Base-by-base conservation (phyloP, 169 alveolate species). In the Sarcocystis neurona region DNA sequence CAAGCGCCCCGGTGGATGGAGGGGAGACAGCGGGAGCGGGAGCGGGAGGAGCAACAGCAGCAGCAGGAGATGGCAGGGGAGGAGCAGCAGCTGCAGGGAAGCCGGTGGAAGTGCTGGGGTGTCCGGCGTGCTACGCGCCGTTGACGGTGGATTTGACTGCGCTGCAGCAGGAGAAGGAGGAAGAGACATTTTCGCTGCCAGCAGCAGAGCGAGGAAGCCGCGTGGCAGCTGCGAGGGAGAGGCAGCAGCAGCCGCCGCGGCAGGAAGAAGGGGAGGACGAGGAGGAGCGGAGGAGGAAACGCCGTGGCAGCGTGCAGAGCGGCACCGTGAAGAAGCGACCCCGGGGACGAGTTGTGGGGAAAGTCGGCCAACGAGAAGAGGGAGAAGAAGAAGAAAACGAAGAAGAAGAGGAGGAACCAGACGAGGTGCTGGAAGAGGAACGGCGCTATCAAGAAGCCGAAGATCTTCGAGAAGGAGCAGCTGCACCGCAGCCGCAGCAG, bases 61-160 rank as follows among this genome's bases (percentile, higher is more conserved):
- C 47, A 84, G 78, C 44, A 58, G 58, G 27, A 66, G 87, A 66
- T 39, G 47, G 79, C 60, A 90, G 34, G 63, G 60, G 34, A 72
- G 53, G n/a, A 1, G 30, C 89, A 0, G 70, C 77, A n/a, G 30
- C 70, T 44, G 84, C 88, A 1, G 60, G 77, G 41, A 32, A 30
- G 46, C 30, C 44, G 80, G 87, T 66, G 27, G 95, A 91, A 0
- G 94, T 74, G 47, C 84, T 94, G 37, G 96, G 96, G 37, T 94
- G 96, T 44, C 96, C 96, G 2, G 95, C 91, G 34, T 94, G 96
- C 86, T 94, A 93, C 68, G 89, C 84, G 1, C 93, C 95, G 30
- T 87, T 93, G 56, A 94, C 96, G 27, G 82, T 93, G 32, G 94
- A 94, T 63, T 79, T 94, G 48, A 87, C 85, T 20, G 66, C 74